phyloP scores from a whole-genome alignment of 495 filamentous ascomycete genomes.

The Tuber calosporum region DNA sequence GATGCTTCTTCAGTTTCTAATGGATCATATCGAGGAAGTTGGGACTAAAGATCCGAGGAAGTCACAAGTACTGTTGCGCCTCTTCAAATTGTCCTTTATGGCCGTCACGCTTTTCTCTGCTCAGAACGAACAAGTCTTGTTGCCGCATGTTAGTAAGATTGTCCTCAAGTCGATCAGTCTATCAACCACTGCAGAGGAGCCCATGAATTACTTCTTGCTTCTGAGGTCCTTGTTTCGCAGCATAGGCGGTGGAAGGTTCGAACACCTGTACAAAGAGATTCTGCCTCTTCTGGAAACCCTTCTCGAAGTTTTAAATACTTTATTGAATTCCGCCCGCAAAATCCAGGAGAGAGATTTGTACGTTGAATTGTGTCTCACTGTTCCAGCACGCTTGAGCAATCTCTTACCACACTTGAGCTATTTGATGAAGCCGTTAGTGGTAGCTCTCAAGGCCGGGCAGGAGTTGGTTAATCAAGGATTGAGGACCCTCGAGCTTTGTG shows the following conservation, averaged over 20 bases:
- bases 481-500: conserved; percentile 88
- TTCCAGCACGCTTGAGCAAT: conserved; percentile 90
- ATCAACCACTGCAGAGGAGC: conserved; percentile 89
- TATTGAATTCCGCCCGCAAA: conserved; percentile 80
- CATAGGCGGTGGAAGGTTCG: conserved; percentile 94
- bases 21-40: conserved; percentile 91
- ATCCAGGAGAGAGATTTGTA: conserved; percentile 88
- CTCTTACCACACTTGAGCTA: conserved; percentile 94
- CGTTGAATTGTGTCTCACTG: conserved; percentile 91
- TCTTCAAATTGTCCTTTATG: conserved; percentile 99
- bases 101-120: conserved; percentile 90
- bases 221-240: conserved; percentile 87
- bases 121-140: conserved; percentile 89
- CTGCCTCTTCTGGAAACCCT: conserved; percentile 93
- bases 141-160: conserved; percentile 93
- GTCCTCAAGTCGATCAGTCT: conserved; percentile 93
- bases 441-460: conserved; percentile 81
- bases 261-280: conserved; percentile 96
- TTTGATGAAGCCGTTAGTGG: conserved; percentile 92
- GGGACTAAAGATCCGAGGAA: conserved; percentile 83
- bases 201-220: conserved; percentile 97
- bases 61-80: conserved; percentile 80
- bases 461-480: conserved; percentile 93
- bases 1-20: conserved; percentile 93
- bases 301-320: conserved; percentile 90